Percentiles rank a stretch among this genome's conserved stretches.
phyloP scores from a whole-genome alignment of 2,329 filamentous ascomycete species.

The Stylonectria norvegica region DNA sequence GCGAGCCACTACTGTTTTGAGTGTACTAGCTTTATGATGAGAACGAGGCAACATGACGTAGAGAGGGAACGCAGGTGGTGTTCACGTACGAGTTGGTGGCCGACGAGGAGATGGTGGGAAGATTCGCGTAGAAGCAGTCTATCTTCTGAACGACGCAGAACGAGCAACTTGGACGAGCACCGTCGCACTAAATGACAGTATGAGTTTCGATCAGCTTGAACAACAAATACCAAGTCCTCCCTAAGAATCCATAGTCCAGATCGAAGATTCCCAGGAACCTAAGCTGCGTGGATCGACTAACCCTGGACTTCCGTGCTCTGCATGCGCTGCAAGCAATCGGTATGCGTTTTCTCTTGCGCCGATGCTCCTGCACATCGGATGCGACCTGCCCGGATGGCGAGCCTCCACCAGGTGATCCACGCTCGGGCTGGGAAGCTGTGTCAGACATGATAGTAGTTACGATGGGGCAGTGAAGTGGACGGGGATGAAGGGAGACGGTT shows the following conservation, averaged over 20 bases:
- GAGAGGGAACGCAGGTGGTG: background rate
- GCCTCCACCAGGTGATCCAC: background rate
- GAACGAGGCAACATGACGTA: background rate
- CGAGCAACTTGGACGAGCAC: background rate
- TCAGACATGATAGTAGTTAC: background rate
- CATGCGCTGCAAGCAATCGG: background rate
- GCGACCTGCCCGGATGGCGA: background rate
- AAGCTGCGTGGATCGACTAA: background rate
- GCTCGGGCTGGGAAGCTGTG: background rate
- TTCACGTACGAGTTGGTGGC: background rate
- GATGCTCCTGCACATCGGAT: background rate
- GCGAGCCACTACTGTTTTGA: background rate
- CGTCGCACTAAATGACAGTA: background rate
- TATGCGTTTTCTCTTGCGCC: background rate
- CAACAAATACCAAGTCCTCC: too few species aligned
- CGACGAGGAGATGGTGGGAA: background rate
- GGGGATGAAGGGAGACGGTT: background rate
- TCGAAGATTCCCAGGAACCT: background rate
- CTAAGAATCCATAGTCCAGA: background rate
- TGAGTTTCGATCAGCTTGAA: background rate
- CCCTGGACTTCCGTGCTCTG: background rate
- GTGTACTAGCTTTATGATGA: background rate
- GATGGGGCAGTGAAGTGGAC: background rate
- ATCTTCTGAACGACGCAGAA: background rate
- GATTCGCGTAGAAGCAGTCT: background rate